phyloP scores from a whole-genome alignment of 257 asterid genomes.

The Plantago major region DNA sequence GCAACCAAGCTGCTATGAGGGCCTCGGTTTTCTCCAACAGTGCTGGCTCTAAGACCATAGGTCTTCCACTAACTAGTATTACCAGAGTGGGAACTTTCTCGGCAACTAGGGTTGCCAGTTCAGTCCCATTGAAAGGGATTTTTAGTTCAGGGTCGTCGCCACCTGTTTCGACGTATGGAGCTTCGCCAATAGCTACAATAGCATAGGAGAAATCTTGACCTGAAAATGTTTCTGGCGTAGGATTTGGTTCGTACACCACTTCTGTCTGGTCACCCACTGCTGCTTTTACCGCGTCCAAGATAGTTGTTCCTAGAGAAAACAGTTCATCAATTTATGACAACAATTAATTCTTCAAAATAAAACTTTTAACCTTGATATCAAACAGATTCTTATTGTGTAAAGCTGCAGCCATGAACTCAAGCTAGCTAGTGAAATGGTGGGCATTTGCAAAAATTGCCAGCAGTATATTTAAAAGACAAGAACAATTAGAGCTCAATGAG shows the following conservation, averaged over 20 bases:
- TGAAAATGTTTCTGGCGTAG: conserved; percentile 47
- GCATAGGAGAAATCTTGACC: conserved; percentile 59
- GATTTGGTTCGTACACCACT: conserved; percentile 57
- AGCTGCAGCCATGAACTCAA: no score
- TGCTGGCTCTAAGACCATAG: conserved; percentile 54
- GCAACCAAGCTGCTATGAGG: conserved; percentile 76
- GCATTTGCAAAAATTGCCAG: no score
- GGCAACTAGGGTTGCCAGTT: conserved; percentile 53
- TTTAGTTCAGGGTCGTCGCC: conserved; percentile 67
- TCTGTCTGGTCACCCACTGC: conserved; percentile 51
- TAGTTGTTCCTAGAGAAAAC: conserved; percentile 59
- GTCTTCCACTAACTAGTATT: conserved; percentile 73
- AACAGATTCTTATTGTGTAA: no score
- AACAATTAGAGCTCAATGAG: no score
- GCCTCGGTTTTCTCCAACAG: conserved; percentile 57
- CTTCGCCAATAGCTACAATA: conserved; percentile 73
- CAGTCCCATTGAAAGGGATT: conserved; percentile 58
- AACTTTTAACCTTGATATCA: no score
- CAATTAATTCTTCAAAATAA: no score
- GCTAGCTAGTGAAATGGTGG: no score
- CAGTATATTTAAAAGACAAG: no score
- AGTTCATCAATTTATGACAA: conserved; percentile 1
- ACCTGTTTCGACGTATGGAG: conserved; percentile 71
- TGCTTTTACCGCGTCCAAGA: conserved; percentile 72
- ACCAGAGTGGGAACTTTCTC: conserved; percentile 66